Evolutionary conservation across 23 red algal species (phyloP), one percentile per base, ranked within the genome.

Genomic region (Gracilaria caudata): DNA sequence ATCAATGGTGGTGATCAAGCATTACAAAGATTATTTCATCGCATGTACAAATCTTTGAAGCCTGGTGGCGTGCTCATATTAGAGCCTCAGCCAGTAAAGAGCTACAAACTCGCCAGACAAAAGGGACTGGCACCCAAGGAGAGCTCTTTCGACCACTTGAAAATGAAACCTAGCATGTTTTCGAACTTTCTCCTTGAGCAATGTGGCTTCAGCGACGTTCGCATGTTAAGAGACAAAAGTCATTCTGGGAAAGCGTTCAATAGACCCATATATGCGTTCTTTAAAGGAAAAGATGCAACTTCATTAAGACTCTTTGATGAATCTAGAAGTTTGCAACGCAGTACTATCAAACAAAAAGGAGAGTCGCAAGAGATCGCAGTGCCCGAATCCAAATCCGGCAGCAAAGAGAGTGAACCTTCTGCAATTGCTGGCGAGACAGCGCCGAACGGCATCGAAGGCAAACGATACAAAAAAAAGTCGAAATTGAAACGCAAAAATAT

Each of bases 41-140:
- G 49, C 33, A 86, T 83, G 51, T 65, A 36, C n/a, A 30, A 60
- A 5, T 39, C 14, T 25, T 61, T 95, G 20, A 75, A 78, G 59
- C 73, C 80, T 16, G 78, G 65, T 36, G 93, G 93, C 20, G 74
- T 90, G 44, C 78, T 95, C 21, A 66, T 95, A 21, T 73, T 95
- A 35, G 93, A 95, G 80, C 86, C 84, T 19, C 93, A 95, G 73
- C 72, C 49, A 11, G 34, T 32, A 14, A 84, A 80, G 41, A 86
- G 85, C 57, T 95, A 95, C 79, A 95, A 86, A 60, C 35, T 64
- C 1, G 90, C 90, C 7, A 65, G 90, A n/a, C 81, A 85, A 35
- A 77, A 70, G 41, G 81, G 53, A 24, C 55, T 78, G 55, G 74
- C 68, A 10, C 39, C 80, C 3, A 80, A 91, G 13, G 29, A 55